phyloP scores from a whole-genome alignment of 73 alveolate species.

The Tetrahymena elliotti region DNA sequence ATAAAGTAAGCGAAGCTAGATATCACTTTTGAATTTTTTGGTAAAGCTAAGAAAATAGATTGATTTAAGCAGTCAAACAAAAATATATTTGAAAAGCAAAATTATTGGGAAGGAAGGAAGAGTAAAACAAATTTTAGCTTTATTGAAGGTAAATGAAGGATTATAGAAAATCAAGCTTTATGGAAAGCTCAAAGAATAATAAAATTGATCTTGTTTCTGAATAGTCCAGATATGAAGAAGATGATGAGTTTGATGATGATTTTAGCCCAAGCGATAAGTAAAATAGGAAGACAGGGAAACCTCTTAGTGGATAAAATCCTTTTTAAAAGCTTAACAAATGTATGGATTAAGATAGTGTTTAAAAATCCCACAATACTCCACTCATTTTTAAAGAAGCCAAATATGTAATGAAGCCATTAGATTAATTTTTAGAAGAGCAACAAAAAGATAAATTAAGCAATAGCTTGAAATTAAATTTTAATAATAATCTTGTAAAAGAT shows the following conservation, averaged over 20 bases:
- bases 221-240: not conserved
- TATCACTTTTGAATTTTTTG: not conserved
- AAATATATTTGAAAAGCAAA: too few relatives aligned
- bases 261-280: not conserved
- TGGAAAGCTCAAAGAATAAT: not conserved
- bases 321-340: not conserved
- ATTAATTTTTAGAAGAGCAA: not conserved
- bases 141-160: not conserved
- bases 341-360: not conserved
- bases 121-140: too few relatives aligned
- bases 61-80: too few relatives aligned
- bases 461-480: not conserved
- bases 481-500: not conserved
- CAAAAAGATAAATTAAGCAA: not conserved
- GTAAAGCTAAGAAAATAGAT: too few relatives aligned
- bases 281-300: not conserved
- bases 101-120: too few relatives aligned
- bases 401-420: not conserved
- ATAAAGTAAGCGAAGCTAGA: not conserved
- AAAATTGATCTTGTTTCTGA: not conserved
- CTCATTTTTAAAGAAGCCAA: not conserved
- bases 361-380: not conserved
- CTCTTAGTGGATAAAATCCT: not conserved
- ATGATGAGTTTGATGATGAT: not conserved
- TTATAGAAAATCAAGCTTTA: not conserved